Evolutionary conservation across 2,329 filamentous ascomycete species (phyloP).

Genomic region (Malbranchea cinnamomea): DNA sequence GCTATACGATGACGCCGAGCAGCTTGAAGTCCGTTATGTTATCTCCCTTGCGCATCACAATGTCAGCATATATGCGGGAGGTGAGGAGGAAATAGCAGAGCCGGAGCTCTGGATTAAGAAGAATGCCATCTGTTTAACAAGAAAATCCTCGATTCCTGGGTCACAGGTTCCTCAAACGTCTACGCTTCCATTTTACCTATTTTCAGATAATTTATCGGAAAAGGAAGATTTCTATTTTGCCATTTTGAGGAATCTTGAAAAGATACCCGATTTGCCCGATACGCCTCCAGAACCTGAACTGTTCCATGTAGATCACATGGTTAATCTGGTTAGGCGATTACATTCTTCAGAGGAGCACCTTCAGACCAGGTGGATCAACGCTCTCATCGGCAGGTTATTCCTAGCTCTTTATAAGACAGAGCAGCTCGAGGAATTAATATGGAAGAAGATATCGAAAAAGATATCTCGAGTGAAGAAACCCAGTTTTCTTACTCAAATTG

Average conservation of each 20-base stretch:
- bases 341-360: conserved; percentile 85
- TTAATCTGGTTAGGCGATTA: conserved; percentile 74
- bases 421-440: conserved; percentile 63
- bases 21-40: conserved; percentile 90
- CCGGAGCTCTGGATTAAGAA: conserved; percentile 92
- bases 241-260: conserved; percentile 69
- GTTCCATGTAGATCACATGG: conserved; percentile 75
- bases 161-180: conserved; percentile 29
- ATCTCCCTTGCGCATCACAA: conserved; percentile 80
- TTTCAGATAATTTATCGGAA: conserved; percentile 86
- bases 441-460: conserved; percentile 85
- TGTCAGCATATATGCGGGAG: conserved; percentile 71
- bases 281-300: conserved; percentile 53
- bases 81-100: conserved; percentile 62
- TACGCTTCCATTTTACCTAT: conserved; percentile 80
- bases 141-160: conserved; percentile 42
- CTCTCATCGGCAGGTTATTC: conserved; percentile 75
- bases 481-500: conserved; percentile 71
- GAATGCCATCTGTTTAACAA: conserved; percentile 70
- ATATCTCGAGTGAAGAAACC: conserved; percentile 88
- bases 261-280: conserved; percentile 41
- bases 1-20: conserved; percentile 91
- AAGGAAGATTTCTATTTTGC: conserved; percentile 99
- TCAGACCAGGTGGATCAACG: conserved; percentile 88
- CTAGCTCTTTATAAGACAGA: conserved; percentile 74